phyloP scores from a whole-genome alignment of 148 eudicot genomes.

The Polygonum aviculare region DNA sequence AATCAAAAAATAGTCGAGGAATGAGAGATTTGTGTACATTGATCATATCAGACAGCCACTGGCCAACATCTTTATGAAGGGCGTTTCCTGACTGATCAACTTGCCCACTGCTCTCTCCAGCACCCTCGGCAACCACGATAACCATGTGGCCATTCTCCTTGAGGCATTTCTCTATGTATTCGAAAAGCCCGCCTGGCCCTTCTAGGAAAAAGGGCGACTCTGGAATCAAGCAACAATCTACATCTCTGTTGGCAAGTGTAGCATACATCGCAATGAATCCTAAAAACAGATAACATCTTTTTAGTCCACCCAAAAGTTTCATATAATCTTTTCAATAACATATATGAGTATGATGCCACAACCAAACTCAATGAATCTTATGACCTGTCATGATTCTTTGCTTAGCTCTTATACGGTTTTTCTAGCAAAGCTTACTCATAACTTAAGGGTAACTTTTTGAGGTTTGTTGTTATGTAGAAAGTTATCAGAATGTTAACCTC shows the following conservation, averaged over 20 bases:
- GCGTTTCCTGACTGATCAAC: conserved; percentile 77
- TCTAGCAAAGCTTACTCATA: too few species aligned
- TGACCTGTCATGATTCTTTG: too few species aligned
- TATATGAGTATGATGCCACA: not conserved
- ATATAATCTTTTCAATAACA: not conserved
- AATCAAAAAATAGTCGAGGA: not conserved
- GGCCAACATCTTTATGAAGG: conserved; percentile 68
- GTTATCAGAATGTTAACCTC: too few species aligned
- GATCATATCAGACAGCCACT: conserved; percentile 77
- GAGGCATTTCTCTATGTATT: conserved; percentile 58
- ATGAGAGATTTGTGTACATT: conserved; percentile 30
- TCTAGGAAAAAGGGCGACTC: conserved; percentile 84
- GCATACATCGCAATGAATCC: conserved; percentile 95
- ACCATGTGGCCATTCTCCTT: conserved; percentile 88
- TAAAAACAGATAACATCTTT: conserved; percentile 17
- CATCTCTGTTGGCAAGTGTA: conserved; percentile 87
- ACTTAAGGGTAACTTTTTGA: not conserved
- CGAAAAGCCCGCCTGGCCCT: conserved; percentile 75
- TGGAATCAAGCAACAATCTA: conserved; percentile 90
- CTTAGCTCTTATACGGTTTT: too few species aligned
- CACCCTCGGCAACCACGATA: conserved; percentile 93
- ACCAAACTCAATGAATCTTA: too few species aligned
- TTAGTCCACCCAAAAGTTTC: not conserved
- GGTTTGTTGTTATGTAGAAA: too few species aligned
- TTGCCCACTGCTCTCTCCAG: conserved; percentile 55